Evolutionary conservation across 163 green algal species (phyloP).

Genomic region (Scenedesmus sp.): DNA sequence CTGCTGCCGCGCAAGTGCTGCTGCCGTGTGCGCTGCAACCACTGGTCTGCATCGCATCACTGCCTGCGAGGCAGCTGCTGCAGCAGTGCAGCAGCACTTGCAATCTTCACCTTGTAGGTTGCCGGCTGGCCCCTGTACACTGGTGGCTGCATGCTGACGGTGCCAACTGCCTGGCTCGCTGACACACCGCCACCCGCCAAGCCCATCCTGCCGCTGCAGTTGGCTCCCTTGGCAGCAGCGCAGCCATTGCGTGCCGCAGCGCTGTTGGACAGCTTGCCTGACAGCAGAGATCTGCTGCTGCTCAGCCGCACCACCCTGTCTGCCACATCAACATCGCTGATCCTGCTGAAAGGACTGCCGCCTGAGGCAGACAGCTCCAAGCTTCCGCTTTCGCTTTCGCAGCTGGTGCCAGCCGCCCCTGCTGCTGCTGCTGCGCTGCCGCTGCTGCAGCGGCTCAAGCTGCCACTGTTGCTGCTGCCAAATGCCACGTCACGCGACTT

Average conservation of each 20-base stretch:
- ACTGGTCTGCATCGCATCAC: background rate
- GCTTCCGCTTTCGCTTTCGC: background rate
- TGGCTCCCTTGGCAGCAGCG: background rate
- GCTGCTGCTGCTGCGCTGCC: background rate
- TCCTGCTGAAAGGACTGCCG: conserved; percentile 37
- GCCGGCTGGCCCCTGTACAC: background rate
- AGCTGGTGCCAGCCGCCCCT: background rate
- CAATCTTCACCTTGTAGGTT: background rate
- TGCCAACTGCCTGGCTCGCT: background rate
- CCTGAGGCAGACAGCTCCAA: background rate
- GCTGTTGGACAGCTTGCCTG: background rate
- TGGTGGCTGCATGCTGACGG: background rate
- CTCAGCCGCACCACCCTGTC: background rate
- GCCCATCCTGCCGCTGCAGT: background rate
- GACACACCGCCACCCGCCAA: background rate
- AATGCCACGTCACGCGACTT: conserved; percentile 12
- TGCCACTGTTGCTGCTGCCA: background rate
- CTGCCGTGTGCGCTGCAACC: background rate
- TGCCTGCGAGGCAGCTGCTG: background rate
- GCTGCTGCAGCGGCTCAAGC: background rate
- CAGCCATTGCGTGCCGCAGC: background rate
- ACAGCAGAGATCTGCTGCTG: background rate
- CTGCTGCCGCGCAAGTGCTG: background rate
- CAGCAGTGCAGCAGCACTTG: background rate
- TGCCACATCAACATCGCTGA: background rate